A percentile compares a stretch with the other conserved stretches of the same genome.
These are phyloP conservation scores for Saccharomycopsis amapae DNA, from an alignment of 805 yeast genomes.

Conservation along the genomic window DNA sequence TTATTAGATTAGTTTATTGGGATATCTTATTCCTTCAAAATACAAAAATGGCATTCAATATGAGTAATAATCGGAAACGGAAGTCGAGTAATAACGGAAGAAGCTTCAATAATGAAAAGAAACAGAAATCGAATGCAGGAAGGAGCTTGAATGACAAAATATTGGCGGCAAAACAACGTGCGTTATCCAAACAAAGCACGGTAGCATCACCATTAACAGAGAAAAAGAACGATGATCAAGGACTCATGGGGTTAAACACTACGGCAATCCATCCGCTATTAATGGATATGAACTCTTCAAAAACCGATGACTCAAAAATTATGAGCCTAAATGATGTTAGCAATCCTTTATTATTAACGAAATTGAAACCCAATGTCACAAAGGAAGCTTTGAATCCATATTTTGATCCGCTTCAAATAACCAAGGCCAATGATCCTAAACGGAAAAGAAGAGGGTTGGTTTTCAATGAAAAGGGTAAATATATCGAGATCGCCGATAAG, in stretches of 20 bases:
- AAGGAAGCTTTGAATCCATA: constrained; percentile 33
- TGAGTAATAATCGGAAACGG: no score
- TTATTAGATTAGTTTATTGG: no score
- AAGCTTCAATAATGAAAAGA: not conserved
- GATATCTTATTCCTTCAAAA: no score
- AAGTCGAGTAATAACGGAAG: no score
- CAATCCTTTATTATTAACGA: constrained; percentile 7
- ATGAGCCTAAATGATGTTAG: not conserved
- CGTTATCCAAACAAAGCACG: not conserved
- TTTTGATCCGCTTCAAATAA: constrained; percentile 25
- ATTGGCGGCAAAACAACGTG: constrained; percentile 8
- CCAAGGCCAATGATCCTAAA: constrained; percentile 7
- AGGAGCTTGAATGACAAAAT: constrained; percentile 4
- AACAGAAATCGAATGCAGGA: not conserved
- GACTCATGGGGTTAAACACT: constrained; percentile 14
- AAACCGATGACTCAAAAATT: not conserved
- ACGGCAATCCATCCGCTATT: constrained; percentile 29
- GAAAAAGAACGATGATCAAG: not conserved
- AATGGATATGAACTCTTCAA: constrained; percentile 19
- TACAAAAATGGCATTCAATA: no score
- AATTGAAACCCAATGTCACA: constrained; percentile 15
- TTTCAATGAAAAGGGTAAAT: constrained; percentile 61
- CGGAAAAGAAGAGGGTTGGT: constrained; percentile 34
- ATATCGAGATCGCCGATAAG: constrained; percentile 36
- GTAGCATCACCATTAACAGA: not conserved